Base-by-base conservation (phyloP, 2,329 filamentous ascomycete species). In the Diaporthe caulivora region DNA sequence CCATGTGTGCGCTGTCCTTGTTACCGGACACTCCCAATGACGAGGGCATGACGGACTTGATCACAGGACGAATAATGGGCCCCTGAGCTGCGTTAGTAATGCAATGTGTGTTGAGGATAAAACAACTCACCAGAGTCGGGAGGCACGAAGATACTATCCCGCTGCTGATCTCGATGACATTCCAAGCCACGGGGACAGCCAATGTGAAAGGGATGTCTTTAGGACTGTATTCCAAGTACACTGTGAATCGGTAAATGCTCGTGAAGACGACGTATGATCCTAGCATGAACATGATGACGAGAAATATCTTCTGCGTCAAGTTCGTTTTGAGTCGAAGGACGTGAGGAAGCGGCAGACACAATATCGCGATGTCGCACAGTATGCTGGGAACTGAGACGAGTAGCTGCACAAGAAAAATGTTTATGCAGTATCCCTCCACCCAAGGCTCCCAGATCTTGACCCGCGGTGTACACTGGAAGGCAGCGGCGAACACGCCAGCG, bases 141-240 rank as follows among this genome's bases (percentile, higher is more conserved):
- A 72, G 71, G n/a, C 60, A 69, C 13, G 71, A 72, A 7, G 71
- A 72, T 17, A 72, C 57, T 8, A 72, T 72, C 2, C 71, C 71
- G 26, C 71, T 72, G 53, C 71, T 72, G 42, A 72, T 72, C 31
- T 72, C 71, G 24, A 72, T 69, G 13, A 72, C 31, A 26, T 72
- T 72, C 71, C 71, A 72, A 4, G 71, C 53, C 21, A 65, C 64
- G 2, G 71, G 71, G 1, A 53, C 29, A 57, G 86, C 77, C 55
- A 73, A 24, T 11, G 72, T 54, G 37, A 51, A 69, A 0, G 71
- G 62, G 2, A 72, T 72, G 10, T 72, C 53, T 13, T 42, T 60
- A 10, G 64, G 37, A 17, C 40, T 58, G 42, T 72, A 72, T 2
- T 29, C 31, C 53, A 72, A 24, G 8, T 72, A 72, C 10, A 72